phyloP scores from a whole-genome alignment of 192 early-diverging fungal species.

The Dissophora ornata region DNA sequence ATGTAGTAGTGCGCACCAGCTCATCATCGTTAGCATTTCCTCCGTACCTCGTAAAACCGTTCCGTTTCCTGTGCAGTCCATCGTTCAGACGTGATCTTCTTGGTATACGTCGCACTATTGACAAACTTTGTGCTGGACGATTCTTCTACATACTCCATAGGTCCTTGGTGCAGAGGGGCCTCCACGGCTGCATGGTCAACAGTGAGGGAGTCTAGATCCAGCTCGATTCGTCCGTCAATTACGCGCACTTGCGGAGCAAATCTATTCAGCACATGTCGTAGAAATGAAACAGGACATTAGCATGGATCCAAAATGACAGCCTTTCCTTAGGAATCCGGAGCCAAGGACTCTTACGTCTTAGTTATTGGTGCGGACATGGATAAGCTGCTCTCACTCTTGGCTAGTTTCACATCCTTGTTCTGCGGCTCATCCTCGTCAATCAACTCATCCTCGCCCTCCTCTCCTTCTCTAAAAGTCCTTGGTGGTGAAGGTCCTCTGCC shows the following conservation, averaged over 20 bases:
- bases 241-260: slow-evolving; percentile 51
- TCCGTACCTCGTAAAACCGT: slow-evolving; percentile 49
- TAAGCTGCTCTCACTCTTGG: slow-evolving; percentile 12
- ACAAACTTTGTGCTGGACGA: slow-evolving; percentile 40
- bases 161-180: slow-evolving; percentile 21
- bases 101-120: slow-evolving; percentile 42
- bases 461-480: background rate
- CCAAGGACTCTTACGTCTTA: slow-evolving; percentile 36
- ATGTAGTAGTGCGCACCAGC: too few species aligned
- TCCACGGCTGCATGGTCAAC: slow-evolving; percentile 49
- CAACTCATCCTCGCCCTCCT: background rate
- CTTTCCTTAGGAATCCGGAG: too few species aligned
- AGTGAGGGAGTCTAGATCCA: slow-evolving; percentile 44
- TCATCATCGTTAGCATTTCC: too few species aligned
- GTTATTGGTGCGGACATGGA: background rate
- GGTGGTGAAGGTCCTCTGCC: slow-evolving; percentile 20
- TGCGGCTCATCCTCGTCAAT: background rate
- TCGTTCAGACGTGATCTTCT: slow-evolving; percentile 29
- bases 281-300: too few species aligned
- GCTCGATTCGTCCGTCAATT: slow-evolving; percentile 44
- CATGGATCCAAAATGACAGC: too few species aligned
- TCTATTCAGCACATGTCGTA: slow-evolving; percentile 20
- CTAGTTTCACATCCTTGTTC: slow-evolving; percentile 5
- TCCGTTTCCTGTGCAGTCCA: slow-evolving; percentile 57
- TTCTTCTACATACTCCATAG: slow-evolving; percentile 55